Evolutionary conservation across 352 stramenopile species (phyloP).

Genomic region (Pythium folliculosum): DNA sequence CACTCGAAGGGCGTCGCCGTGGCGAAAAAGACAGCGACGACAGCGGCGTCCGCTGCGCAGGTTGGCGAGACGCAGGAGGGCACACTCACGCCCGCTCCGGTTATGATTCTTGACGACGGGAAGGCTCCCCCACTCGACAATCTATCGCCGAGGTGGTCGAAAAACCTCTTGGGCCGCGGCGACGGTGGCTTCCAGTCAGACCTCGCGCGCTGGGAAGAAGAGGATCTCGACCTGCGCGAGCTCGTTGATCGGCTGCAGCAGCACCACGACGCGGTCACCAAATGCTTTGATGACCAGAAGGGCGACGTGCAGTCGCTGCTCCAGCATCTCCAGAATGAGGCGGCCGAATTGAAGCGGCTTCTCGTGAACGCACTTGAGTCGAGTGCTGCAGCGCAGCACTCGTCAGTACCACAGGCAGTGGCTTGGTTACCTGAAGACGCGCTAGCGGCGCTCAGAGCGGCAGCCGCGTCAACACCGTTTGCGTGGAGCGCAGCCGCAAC

Average conservation of each 20-base stretch:
- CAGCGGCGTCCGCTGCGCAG: not conserved
- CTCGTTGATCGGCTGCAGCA: slow-evolving; percentile 76
- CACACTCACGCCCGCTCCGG: slow-evolving; percentile 19
- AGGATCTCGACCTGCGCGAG: slow-evolving; percentile 63
- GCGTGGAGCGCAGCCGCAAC: not conserved
- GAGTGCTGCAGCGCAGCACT: not conserved
- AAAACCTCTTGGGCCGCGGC: slow-evolving; percentile 1
- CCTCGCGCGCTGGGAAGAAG: slow-evolving; percentile 71
- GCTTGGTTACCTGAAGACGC: not conserved
- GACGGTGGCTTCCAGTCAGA: slow-evolving; percentile 51
- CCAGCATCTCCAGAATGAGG: slow-evolving; percentile 69
- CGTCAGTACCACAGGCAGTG: not conserved
- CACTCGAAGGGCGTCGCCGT: slow-evolving; percentile 72
- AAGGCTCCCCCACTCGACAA: not conserved
- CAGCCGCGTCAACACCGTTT: not conserved
- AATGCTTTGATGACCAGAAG: slow-evolving; percentile 76
- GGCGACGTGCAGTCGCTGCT: slow-evolving; percentile 59
- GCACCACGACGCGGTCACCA: slow-evolving; percentile 75
- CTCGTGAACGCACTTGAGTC: slow-evolving; percentile 60
- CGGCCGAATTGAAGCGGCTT: slow-evolving; percentile 64
- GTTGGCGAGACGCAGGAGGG: not conserved
- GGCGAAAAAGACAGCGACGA: slow-evolving; percentile 32
- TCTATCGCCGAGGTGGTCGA: slow-evolving; percentile 20
- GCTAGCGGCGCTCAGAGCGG: not conserved
- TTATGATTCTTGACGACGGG: slow-evolving; percentile 28